A percentile compares a stretch with the other conserved stretches of the same genome.
phyloP scores from a whole-genome alignment of 2,329 filamentous ascomycete species.

The Colletotrichum sidae region DNA sequence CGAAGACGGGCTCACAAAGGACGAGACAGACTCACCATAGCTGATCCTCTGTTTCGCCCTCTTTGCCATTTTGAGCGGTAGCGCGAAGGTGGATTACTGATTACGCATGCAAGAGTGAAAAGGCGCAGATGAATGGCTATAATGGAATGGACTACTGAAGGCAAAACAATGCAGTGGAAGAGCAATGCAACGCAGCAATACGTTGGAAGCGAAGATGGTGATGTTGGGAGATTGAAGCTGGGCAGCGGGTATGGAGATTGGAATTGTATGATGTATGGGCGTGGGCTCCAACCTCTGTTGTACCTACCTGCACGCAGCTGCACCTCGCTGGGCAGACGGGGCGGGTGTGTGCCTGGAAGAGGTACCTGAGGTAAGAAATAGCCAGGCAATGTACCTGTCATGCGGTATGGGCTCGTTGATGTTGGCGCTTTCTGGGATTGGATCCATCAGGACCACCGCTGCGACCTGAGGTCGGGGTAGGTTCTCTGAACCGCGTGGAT shows the following conservation, averaged over 20 bases:
- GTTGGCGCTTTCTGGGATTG: conserved; percentile 20
- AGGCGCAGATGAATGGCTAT: not conserved
- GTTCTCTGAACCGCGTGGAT: conserved; percentile 4
- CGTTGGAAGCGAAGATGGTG: conserved; percentile 13
- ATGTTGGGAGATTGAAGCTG: conserved; percentile 21
- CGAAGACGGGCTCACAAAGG: not conserved
- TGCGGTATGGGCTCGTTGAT: conserved; percentile 12
- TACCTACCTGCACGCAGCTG: too few relatives aligned
- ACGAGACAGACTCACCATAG: conserved; percentile 64
- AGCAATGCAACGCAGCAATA: not conserved
- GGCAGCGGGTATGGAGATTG: not conserved
- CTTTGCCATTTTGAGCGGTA: conserved; percentile 65
- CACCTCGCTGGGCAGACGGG: conserved; percentile 13
- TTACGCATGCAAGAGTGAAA: conserved; percentile 28
- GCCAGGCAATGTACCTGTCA: not conserved
- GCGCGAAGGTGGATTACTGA: conserved; percentile 29
- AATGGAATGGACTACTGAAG: not conserved
- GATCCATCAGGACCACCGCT: conserved; percentile 16
- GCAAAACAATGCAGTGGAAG: not conserved
- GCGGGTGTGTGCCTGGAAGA: not conserved
- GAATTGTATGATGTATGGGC: conserved; percentile 18
- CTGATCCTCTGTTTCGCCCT: conserved; percentile 78
- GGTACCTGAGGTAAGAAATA: too few relatives aligned
- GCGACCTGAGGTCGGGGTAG: conserved; percentile 32
- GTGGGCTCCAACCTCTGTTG: too few relatives aligned